Evolutionary conservation across 225 moss, liverwort and hornwort genomes (phyloP), one percentile per base, ranked within the genome.

Genomic region (Antitrichia curtipendula): DNA sequence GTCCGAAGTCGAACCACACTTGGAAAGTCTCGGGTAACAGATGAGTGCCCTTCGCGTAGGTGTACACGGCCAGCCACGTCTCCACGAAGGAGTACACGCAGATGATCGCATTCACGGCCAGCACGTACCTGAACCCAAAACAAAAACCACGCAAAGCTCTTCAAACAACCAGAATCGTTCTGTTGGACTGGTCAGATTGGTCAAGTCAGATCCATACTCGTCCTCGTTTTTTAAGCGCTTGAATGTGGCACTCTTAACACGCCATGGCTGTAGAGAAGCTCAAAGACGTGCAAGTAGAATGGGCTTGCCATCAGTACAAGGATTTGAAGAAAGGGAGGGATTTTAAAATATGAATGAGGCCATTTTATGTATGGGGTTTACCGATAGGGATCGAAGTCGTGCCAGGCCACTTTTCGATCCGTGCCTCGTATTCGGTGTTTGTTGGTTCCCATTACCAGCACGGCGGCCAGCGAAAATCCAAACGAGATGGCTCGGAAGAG

Each of bases 21-120:
- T 94, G 94, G 80, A 94, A 94, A 28, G 92, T 89, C 71, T 94
- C 94, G 28, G 94, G 92, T 14, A 94, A 38, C 19, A 90, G 76
- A 25, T 91, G 88, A 47, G 64, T 85, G 86, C 91, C 92, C 82
- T 84, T 85, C 36, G 28, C 29, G 77, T 31, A 90, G 8, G 94
- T 94, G 83, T 90, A 94, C 20, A 94, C 82, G 13, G 90, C 92
- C 84, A 94, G 87, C 94, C 91, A 93, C 22, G 92, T 89, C 86
- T 94, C 94, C 89, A 94, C 91, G 83, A 94, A 93, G 53, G 94
- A 89, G 75, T 94, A 94, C n/a, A 93, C 75, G 25, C 94, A 94
- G 79, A 93, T 93, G 68, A 94, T 94, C 43, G 86, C 90, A 75
- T 94, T 93, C 86, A 93, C 94, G 50, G 92, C 92, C 86, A 94